These are phyloP conservation scores for Kuraishia cidri DNA, from an alignment of 805 yeast genomes.

Conservation along the genomic window DNA sequence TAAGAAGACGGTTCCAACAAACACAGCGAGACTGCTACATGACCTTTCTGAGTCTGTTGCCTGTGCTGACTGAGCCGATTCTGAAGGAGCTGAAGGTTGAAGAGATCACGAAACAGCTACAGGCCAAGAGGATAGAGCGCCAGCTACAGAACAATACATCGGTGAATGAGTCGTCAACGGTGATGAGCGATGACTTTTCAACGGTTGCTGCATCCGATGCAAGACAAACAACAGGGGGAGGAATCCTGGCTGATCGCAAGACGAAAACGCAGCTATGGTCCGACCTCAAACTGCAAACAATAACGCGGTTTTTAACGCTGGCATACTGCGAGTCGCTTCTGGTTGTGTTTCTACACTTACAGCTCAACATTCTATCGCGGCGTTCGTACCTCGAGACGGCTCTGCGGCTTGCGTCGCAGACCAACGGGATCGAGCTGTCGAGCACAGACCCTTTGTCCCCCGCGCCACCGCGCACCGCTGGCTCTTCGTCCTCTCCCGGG, in stretches of 20 bases:
- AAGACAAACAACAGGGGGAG: constrained; percentile 5
- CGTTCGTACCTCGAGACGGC: constrained; percentile 78
- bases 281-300: constrained; percentile 64
- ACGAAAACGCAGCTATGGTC: constrained; percentile 74
- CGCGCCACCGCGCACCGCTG: too few relatives aligned
- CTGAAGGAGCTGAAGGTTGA: constrained; percentile 62
- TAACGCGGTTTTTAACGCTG: constrained; percentile 65
- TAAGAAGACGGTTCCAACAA: constrained; percentile 78
- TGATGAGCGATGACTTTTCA: constrained; percentile 30
- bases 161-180: constrained; percentile 10
- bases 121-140: constrained; percentile 41
- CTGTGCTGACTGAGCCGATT: constrained; percentile 63
- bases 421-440: constrained; percentile 19
- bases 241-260: constrained; percentile 15
- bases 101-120: constrained; percentile 58
- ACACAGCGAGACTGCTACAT: constrained; percentile 85
- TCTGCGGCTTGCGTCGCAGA: constrained; percentile 51
- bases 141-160: constrained; percentile 8
- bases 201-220: constrained; percentile 13
- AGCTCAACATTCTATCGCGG: constrained; percentile 82
- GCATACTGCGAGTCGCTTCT: constrained; percentile 62
- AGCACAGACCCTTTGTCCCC: constrained; percentile 13
- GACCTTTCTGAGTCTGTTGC: constrained; percentile 76
- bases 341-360: constrained; percentile 74
- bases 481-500: too few relatives aligned